Evolutionary conservation across 768 basidiomycete species (phyloP).

Genomic region (Podaxis mareebaensis): DNA sequence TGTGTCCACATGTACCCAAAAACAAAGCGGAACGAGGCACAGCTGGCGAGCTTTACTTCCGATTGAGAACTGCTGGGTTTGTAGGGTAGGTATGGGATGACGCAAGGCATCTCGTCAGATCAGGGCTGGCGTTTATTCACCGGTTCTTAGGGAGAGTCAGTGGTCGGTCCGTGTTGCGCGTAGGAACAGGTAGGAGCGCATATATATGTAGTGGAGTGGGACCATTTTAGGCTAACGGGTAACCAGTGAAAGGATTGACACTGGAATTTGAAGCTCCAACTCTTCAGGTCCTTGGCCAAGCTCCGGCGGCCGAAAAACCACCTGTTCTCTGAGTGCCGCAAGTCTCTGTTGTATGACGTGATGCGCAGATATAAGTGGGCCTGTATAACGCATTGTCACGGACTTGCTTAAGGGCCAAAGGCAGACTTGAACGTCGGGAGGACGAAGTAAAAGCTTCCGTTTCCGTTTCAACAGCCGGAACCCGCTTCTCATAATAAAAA

Average conservation of each 20-base stretch:
- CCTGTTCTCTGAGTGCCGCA: not conserved
- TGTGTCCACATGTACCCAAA: not conserved
- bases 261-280: not conserved
- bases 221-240: not conserved
- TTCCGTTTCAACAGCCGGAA: no score
- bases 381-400: not conserved
- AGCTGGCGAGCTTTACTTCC: not conserved
- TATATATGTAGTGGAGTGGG: not conserved
- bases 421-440: not conserved
- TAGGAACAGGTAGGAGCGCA: not conserved
- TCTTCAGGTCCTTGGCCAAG: not conserved
- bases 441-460: not conserved
- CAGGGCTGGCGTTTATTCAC: no score
- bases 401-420: not conserved
- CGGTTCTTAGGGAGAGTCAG: no score
- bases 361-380: not conserved
- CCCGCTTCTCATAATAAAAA: not conserved
- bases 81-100: not conserved
- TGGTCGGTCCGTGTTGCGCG: not conserved
- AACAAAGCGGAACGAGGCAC: no score
- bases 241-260: not conserved
- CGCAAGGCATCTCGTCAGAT: no score
- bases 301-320: not conserved
- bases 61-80: not conserved
- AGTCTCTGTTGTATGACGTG: not conserved